Evolutionary conservation across 78 protist species (phyloP).

Genomic region (Chrysochromulina parva): DNA sequence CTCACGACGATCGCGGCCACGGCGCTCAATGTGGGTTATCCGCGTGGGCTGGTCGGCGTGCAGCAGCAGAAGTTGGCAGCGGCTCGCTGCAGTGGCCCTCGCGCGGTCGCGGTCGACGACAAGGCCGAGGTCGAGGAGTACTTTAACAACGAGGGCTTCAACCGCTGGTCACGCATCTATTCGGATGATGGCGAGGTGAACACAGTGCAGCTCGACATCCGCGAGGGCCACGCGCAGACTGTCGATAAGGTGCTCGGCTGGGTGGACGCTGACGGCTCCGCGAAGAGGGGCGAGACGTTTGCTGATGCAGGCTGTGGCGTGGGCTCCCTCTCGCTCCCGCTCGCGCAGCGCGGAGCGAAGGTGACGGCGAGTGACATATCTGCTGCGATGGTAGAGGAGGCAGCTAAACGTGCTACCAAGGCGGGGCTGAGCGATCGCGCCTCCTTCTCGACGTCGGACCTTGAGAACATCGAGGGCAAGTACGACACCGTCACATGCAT

Average conservation of each 20-base stretch:
- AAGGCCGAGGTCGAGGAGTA: background rate
- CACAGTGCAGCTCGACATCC: constrained; percentile 4
- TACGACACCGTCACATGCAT: constrained; percentile 26
- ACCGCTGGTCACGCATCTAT: constrained; percentile 12
- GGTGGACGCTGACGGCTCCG: constrained; percentile 14
- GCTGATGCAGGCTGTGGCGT: constrained; percentile 45
- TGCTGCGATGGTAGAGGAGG: background rate
- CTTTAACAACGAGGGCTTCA: constrained; percentile 23
- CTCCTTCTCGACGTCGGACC: background rate
- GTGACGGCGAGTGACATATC: background rate
- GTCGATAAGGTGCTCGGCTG: constrained; percentile 4
- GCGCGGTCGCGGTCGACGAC: background rate
- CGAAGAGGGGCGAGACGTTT: background rate
- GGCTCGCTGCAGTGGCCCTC: too few species aligned
- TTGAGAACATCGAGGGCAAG: background rate
- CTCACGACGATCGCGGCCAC: too few species aligned
- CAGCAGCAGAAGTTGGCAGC: too few species aligned
- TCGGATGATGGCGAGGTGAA: constrained; percentile 25
- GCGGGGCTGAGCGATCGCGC: background rate
- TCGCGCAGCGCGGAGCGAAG: constrained; percentile 31
- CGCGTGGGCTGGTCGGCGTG: too few species aligned
- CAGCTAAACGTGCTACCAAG: background rate
- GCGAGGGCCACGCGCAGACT: constrained; percentile 19
- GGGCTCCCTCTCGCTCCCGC: constrained; percentile 38
- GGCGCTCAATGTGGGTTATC: too few species aligned